Evolutionary conservation across 768 basidiomycete species (phyloP), one percentile per base, ranked within the genome.

Genomic region (Boletus reticulatus): DNA sequence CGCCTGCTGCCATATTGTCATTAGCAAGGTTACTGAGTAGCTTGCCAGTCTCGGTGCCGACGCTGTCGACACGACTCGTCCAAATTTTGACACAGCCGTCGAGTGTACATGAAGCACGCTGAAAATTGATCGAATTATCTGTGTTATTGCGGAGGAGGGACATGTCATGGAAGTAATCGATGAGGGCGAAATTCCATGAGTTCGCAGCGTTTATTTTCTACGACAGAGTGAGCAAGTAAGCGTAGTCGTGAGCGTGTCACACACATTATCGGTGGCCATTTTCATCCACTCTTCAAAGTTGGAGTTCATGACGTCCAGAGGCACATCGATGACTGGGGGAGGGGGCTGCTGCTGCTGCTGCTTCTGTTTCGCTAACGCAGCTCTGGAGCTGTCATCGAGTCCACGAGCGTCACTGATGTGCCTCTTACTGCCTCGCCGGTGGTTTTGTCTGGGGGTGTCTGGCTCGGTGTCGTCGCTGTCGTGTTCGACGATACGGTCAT

Each of bases 281-380:
- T 98, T 98, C 96, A 99, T 98, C 97, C 97, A 98, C 72, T 98
- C 94, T 70, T 99, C 97, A 66, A 88, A 97, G 64, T 94, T 97
- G 38, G 86, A 88, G 73, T 80, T 92, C 84, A 92, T 91, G n/a
- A 94, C 82, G 60, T 95, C 91, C 61, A 87, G 73, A 0, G 88
- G 80, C 19, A 87, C 82, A 42, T 85, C 80, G 27, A 85, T 81
- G 34, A 67, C 68, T 3, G 83, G 83, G 9, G 84, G 77, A 37
- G 78, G 76, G 37, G 80, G 80, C 4, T n/a, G n/a, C 45, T 84
- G 81, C 48, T 84, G 76, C 61, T 77, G 78, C 48, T 76, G 78
- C 55, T 85, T 87, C 71, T 82, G 82, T 62, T 80, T 83, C 16
- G 76, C 75, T 2, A 68, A 68, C 13, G 78, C 70, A 37, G 80